Conservation (phyloP, 768 basidiomycete species). For the Trametes villosa region DNA sequence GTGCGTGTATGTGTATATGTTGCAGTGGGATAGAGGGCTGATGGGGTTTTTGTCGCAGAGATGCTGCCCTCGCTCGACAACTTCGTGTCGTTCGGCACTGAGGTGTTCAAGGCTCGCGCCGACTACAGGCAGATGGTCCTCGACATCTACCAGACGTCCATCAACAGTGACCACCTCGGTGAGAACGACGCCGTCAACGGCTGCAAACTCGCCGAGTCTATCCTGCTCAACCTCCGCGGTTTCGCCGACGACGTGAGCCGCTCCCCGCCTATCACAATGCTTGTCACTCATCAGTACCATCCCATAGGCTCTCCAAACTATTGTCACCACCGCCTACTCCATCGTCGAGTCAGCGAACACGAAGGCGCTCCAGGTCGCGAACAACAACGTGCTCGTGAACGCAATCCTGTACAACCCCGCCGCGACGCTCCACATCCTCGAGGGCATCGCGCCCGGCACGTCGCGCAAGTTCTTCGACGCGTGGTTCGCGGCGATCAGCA, state of each 20-base stretch:
- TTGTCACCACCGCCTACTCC: slow-evolving; percentile 64
- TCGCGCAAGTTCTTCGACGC: slow-evolving; percentile 80
- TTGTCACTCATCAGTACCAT: not conserved
- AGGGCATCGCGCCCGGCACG: slow-evolving; percentile 56
- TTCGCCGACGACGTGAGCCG: slow-evolving; percentile 73
- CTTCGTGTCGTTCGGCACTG: slow-evolving; percentile 82
- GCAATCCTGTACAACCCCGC: slow-evolving; percentile 82
- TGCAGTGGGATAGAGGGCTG: not conserved
- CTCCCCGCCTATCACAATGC: slow-evolving; percentile 7
- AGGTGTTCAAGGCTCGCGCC: slow-evolving; percentile 68
- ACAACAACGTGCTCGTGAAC: slow-evolving; percentile 84
- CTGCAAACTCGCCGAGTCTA: slow-evolving; percentile 82
- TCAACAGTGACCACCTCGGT: slow-evolving; percentile 72
- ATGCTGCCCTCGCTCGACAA: slow-evolving; percentile 91
- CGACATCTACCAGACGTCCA: slow-evolving; percentile 80
- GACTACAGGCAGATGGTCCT: slow-evolving; percentile 82
- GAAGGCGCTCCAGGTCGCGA: slow-evolving; percentile 67
- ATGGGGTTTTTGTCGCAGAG: slow-evolving; percentile 45
- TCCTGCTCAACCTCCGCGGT: slow-evolving; percentile 80
- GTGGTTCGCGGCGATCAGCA: slow-evolving; percentile 80
- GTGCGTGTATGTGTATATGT: slow-evolving; percentile 41
- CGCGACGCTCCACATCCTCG: slow-evolving; percentile 77
- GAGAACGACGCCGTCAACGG: slow-evolving; percentile 86
- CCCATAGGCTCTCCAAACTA: slow-evolving; percentile 61
- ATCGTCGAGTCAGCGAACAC: slow-evolving; percentile 67